Percentiles rank a stretch among this genome's conserved stretches.
phyloP scores from a whole-genome alignment of 441 rosid species.

The Mallotus japonicus region DNA sequence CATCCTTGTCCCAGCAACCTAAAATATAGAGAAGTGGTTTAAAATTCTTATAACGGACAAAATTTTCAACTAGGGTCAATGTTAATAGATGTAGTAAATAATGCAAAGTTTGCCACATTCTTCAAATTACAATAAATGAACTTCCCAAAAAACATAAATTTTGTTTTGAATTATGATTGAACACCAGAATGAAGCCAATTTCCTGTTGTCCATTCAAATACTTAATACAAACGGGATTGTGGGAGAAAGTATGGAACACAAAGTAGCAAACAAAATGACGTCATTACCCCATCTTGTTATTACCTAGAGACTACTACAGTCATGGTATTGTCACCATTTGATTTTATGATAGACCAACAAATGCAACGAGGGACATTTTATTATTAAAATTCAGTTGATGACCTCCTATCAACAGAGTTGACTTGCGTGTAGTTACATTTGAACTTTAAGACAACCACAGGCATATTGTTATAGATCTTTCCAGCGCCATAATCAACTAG shows the following conservation, averaged over 20 bases:
- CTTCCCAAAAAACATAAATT: neutral
- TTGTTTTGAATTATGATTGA: neutral
- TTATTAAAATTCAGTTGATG: neutral
- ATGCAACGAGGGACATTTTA: neutral
- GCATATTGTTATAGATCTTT: neutral
- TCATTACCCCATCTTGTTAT: too few relatives aligned
- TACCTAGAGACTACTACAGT: neutral
- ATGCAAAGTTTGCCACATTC: neutral
- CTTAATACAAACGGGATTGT: neutral
- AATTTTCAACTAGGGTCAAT: neutral
- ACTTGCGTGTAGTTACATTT: neutral
- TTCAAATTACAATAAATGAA: neutral
- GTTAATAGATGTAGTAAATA: neutral
- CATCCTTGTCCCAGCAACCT: slow-evolving; percentile 38
- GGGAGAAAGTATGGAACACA: neutral
- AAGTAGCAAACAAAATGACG: neutral
- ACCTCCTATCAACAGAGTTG: neutral
- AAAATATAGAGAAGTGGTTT: slow-evolving; percentile 12
- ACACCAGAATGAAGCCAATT: neutral
- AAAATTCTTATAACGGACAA: slow-evolving; percentile 7
- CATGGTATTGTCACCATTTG: neutral
- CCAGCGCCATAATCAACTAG: neutral
- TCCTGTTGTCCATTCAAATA: neutral
- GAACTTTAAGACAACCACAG: too few relatives aligned
- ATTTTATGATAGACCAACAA: neutral